These are phyloP conservation scores for Lichenothelia convexa DNA, from an alignment of 495 filamentous ascomycete species.

Conservation along the genomic window DNA sequence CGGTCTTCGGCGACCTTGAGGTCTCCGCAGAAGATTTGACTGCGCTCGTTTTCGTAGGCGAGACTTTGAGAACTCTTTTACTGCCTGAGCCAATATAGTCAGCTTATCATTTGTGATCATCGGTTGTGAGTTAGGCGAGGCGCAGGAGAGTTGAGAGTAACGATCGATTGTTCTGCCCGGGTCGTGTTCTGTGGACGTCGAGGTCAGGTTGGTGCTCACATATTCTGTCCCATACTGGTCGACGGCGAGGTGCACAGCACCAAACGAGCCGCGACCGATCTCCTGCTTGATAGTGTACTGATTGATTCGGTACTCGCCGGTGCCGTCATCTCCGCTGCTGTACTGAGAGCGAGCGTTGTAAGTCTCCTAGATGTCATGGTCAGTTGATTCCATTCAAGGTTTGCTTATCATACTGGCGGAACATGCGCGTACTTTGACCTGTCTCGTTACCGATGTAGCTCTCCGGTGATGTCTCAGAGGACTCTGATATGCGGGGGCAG, in stretches of 20 bases:
- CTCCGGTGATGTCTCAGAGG: constrained; percentile 23
- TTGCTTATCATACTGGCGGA: not conserved
- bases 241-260: constrained; percentile 76
- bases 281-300: constrained; percentile 91
- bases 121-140: too few relatives aligned
- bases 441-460: constrained; percentile 17
- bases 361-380: constrained; percentile 45
- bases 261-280: constrained; percentile 89
- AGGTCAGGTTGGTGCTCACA: too few relatives aligned
- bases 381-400: not conserved
- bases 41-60: constrained; percentile 82
- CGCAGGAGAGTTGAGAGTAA: too few relatives aligned
- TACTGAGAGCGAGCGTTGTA: constrained; percentile 80
- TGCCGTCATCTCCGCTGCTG: constrained; percentile 69
- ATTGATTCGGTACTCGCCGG: constrained; percentile 65
- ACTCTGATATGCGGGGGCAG: constrained; percentile 20
- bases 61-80: constrained; percentile 95
- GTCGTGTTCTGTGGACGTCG: too few relatives aligned
- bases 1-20: constrained; percentile 33
- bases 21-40: constrained; percentile 69
- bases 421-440: constrained; percentile 17
- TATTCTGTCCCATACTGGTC: constrained; percentile 89
- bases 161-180: too few relatives aligned
- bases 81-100: constrained; percentile 44
- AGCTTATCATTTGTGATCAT: too few relatives aligned